Percentiles rank a stretch among this genome's conserved stretches.
These are phyloP conservation scores for Yamadazyma ubonensis DNA, from an alignment of 805 yeast genomes.

Conservation along the genomic window DNA sequence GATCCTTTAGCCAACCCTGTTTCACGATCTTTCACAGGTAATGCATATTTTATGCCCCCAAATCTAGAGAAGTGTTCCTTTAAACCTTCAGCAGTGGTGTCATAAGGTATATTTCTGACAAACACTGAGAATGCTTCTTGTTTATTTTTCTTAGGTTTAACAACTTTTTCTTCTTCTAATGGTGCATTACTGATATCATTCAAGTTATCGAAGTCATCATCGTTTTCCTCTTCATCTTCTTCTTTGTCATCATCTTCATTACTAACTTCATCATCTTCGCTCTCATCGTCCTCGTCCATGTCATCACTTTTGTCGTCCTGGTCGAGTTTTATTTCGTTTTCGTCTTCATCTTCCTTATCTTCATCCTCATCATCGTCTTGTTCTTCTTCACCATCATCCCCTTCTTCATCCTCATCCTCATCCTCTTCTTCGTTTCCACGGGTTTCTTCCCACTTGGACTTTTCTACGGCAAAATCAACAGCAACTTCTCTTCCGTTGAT, in stretches of 20 bases:
- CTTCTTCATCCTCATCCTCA: slow-evolving; percentile 41
- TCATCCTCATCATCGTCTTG: slow-evolving; percentile 40
- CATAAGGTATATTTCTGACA: slow-evolving; percentile 92
- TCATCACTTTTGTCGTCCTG: slow-evolving; percentile 32
- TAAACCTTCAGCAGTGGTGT: slow-evolving; percentile 79
- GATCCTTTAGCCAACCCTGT: slow-evolving; percentile 91
- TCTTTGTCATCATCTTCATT: slow-evolving; percentile 12
- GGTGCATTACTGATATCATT: slow-evolving; percentile 1
- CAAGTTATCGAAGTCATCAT: slow-evolving; percentile 21
- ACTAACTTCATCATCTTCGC: slow-evolving; percentile 22
- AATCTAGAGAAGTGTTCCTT: slow-evolving; percentile 76
- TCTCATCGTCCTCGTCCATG: slow-evolving; percentile 34
- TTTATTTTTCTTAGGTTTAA: slow-evolving; percentile 46
- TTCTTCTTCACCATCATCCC: slow-evolving; percentile 37
- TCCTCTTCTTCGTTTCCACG: slow-evolving; percentile 37
- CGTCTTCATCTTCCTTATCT: slow-evolving; percentile 36
- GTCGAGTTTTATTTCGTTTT: slow-evolving; percentile 32
- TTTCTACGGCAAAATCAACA: slow-evolving; percentile 90
- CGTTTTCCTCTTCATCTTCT: slow-evolving; percentile 27
- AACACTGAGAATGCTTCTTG: slow-evolving; percentile 74
- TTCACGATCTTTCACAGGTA: slow-evolving; percentile 84
- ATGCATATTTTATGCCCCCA: slow-evolving; percentile 88
- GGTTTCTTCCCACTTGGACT: slow-evolving; percentile 72
- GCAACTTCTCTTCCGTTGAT: slow-evolving; percentile 90
- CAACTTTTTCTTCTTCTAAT: slow-evolving; percentile 13